A percentile compares a stretch with the other conserved stretches of the same genome.
phyloP scores from a whole-genome alignment of 352 stramenopile genomes.

The Pilasporangium apinafurcum region DNA sequence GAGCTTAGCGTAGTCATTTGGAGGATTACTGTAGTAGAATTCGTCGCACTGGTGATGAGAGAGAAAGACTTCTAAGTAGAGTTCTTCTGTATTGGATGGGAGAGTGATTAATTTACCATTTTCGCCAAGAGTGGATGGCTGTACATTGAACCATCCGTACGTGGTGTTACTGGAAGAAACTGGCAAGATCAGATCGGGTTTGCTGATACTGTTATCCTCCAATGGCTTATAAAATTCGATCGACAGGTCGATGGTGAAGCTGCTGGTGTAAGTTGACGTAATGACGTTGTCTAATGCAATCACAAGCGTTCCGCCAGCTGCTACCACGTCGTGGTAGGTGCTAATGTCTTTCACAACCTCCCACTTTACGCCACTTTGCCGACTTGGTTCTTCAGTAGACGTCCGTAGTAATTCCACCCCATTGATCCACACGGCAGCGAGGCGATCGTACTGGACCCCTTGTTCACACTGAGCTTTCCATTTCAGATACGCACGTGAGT shows the following conservation, averaged over 20 bases:
- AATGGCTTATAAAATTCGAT: slow-evolving; percentile 50
- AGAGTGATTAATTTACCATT: slow-evolving; percentile 39
- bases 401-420: slow-evolving; percentile 65
- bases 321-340: slow-evolving; percentile 43
- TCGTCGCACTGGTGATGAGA: slow-evolving; percentile 76
- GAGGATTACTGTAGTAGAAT: slow-evolving; percentile 69
- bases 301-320: slow-evolving; percentile 39
- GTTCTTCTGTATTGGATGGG: slow-evolving; percentile 51
- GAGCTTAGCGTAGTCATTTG: slow-evolving; percentile 17
- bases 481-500: slow-evolving; percentile 53
- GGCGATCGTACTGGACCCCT: slow-evolving; percentile 64
- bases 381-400: slow-evolving; percentile 60
- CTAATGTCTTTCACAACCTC: slow-evolving; percentile 65
- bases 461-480: slow-evolving; percentile 33
- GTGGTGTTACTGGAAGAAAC: slow-evolving; percentile 35
- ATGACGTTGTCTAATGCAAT: slow-evolving; percentile 67
- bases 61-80: slow-evolving; percentile 64
- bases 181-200: slow-evolving; percentile 32
- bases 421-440: slow-evolving; percentile 69
- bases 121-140: slow-evolving; percentile 26
- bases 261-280: slow-evolving; percentile 47
- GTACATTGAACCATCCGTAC: slow-evolving; percentile 64
- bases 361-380: slow-evolving; percentile 37
- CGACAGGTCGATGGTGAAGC: slow-evolving; percentile 47
- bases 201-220: not conserved